phyloP scores from a whole-genome alignment of 2,329 filamentous ascomycete species.

The Falciphora oryzae region DNA sequence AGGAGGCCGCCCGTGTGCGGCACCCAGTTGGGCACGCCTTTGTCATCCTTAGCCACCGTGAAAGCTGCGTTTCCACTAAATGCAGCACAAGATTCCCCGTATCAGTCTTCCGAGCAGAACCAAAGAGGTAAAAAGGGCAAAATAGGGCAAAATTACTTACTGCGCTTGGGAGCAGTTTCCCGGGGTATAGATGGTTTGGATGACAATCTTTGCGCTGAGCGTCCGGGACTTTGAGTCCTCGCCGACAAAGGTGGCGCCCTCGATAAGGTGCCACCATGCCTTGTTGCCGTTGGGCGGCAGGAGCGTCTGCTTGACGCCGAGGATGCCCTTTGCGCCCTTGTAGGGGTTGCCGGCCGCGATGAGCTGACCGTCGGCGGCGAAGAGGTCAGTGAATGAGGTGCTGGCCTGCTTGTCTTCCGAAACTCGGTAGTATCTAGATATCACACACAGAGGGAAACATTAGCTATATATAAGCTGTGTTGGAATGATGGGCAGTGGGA shows the following conservation, averaged over 20 bases:
- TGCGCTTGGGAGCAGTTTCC: slow-evolving; percentile 15
- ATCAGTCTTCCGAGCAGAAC: neutral
- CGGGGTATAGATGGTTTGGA: slow-evolving; percentile 13
- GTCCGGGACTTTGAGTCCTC: slow-evolving; percentile 13
- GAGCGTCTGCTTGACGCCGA: slow-evolving; percentile 12
- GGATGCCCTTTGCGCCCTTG: slow-evolving; percentile 7
- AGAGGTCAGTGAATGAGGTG: slow-evolving; percentile 13
- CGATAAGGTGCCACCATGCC: slow-evolving; percentile 15
- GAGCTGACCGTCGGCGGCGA: slow-evolving; percentile 10
- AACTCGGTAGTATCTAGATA: slow-evolving; percentile 10
- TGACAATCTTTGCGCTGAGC: slow-evolving; percentile 13
- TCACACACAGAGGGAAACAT: neutral
- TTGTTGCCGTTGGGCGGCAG: slow-evolving; percentile 14
- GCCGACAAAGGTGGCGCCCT: slow-evolving; percentile 11
- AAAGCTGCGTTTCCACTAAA: slow-evolving; percentile 14
- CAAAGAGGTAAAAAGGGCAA: neutral
- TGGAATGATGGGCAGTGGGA: neutral
- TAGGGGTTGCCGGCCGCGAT: slow-evolving; percentile 10
- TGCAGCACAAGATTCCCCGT: neutral
- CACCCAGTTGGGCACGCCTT: slow-evolving; percentile 12
- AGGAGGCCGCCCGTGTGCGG: slow-evolving; percentile 12
- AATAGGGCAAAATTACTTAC: slow-evolving; percentile 6
- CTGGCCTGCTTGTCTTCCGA: slow-evolving; percentile 13
- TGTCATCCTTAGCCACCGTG: slow-evolving; percentile 11
- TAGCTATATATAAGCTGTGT: neutral